These are phyloP conservation scores for Exophiala aquamarina DNA, from an alignment of 2,329 filamentous ascomycete genomes.

Conservation along the genomic window DNA sequence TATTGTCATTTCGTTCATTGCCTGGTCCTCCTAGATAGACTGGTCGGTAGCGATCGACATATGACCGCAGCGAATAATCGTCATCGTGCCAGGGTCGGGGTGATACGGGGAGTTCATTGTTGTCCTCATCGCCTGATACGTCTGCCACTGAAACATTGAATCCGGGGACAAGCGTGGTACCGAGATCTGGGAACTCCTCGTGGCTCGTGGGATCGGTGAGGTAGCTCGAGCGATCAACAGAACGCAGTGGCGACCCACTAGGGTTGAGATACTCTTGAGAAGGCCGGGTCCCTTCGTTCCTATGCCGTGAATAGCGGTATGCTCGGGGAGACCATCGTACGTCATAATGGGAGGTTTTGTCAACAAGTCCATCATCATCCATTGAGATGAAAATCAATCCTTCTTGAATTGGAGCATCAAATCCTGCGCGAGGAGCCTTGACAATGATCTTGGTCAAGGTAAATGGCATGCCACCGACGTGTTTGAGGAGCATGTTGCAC, in stretches of 20 bases:
- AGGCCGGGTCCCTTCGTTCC: slow-evolving; percentile 30
- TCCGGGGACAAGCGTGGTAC: slow-evolving; percentile 16
- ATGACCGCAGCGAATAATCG: slow-evolving; percentile 22
- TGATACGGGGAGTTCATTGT: slow-evolving; percentile 11
- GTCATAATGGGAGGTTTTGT: slow-evolving; percentile 71
- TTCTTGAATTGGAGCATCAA: slow-evolving; percentile 84
- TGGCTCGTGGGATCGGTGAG: slow-evolving; percentile 22
- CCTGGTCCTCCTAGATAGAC: slow-evolving; percentile 7
- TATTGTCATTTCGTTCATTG: slow-evolving; percentile 15
- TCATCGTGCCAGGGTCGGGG: slow-evolving; percentile 27
- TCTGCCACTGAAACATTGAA: slow-evolving; percentile 21
- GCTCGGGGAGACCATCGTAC: slow-evolving; percentile 60
- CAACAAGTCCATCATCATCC: slow-evolving; percentile 73
- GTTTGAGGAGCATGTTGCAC: slow-evolving; percentile 82
- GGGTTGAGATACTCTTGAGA: slow-evolving; percentile 43
- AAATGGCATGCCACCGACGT: slow-evolving; percentile 78
- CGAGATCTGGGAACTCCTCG: slow-evolving; percentile 11
- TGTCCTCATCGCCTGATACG: slow-evolving; percentile 21
- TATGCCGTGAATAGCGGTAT: slow-evolving; percentile 31
- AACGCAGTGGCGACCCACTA: slow-evolving; percentile 37
- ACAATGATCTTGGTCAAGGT: slow-evolving; percentile 83
- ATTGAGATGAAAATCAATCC: slow-evolving; percentile 91
- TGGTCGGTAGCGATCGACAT: slow-evolving; percentile 26
- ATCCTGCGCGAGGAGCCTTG: slow-evolving; percentile 76
- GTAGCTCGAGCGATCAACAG: slow-evolving; percentile 30